phyloP scores from a whole-genome alignment of 768 basidiomycete species.

The Nevesoporus exiguus region DNA sequence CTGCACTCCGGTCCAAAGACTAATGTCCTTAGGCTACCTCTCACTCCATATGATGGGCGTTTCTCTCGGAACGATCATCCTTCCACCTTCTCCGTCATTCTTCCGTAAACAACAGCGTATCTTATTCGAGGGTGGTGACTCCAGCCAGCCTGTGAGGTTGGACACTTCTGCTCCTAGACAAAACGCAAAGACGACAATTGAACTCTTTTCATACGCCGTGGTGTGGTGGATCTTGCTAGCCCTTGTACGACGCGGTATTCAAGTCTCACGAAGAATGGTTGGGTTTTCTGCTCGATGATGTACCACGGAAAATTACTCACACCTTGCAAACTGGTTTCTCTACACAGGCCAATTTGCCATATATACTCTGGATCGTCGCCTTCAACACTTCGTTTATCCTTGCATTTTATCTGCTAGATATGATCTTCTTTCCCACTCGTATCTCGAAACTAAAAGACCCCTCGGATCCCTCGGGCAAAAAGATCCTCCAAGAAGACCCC shows the following conservation, averaged over 20 bases:
- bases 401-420: constrained; percentile 75
- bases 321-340: neutral
- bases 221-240: constrained; percentile 74
- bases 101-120: constrained; percentile 51
- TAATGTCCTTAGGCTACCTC: constrained; percentile 64
- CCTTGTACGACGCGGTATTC: constrained; percentile 28
- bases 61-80: constrained; percentile 72
- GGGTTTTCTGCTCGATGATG: constrained; percentile 22
- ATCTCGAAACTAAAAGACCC: constrained; percentile 27
- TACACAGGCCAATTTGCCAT: constrained; percentile 79
- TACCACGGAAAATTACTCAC: neutral
- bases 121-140: constrained; percentile 9
- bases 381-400: constrained; percentile 87
- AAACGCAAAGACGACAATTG: constrained; percentile 69
- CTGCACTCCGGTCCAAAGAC: neutral
- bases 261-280: constrained; percentile 62
- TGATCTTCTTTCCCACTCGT: constrained; percentile 57
- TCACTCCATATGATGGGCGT: constrained; percentile 86
- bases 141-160: constrained; percentile 1
- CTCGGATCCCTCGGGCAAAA: constrained; percentile 22
- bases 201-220: constrained; percentile 71
- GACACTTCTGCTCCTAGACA: constrained; percentile 44
- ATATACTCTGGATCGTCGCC: constrained; percentile 85
- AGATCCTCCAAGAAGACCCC: constrained; percentile 25
- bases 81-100: constrained; percentile 74